Percentiles rank a stretch among this genome's conserved stretches.
phyloP scores from a whole-genome alignment of 306 rosid genomes.

The Acacia acuminata region DNA sequence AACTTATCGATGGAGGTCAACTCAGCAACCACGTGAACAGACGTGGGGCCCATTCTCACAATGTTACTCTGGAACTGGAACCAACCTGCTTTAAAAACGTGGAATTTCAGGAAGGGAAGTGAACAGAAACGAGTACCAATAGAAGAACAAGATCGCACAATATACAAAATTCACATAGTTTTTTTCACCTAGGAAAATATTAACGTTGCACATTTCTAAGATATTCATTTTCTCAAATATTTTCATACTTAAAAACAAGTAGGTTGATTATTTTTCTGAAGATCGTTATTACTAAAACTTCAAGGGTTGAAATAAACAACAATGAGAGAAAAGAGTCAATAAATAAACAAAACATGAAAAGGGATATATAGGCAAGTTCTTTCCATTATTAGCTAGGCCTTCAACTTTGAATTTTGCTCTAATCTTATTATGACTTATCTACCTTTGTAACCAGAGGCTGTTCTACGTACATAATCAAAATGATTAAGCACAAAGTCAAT shows the following conservation, averaged over 20 bases:
- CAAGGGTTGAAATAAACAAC: neutral
- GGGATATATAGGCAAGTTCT: neutral
- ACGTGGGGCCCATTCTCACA: neutral
- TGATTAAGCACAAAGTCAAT: slow-evolving; percentile 36
- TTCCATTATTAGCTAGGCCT: neutral
- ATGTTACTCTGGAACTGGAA: neutral
- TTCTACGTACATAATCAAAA: slow-evolving; percentile 27
- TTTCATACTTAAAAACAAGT: neutral
- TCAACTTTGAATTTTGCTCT: slow-evolving; percentile 3
- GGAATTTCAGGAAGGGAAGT: neutral
- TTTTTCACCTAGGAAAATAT: neutral
- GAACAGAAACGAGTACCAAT: neutral
- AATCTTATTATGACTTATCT: neutral
- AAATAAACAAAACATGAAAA: neutral
- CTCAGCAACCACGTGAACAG: neutral
- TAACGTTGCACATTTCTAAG: neutral
- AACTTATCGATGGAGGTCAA: neutral
- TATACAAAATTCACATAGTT: too few species aligned
- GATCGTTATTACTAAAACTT: neutral
- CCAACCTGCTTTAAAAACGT: neutral
- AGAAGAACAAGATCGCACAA: neutral
- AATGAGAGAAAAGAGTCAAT: neutral
- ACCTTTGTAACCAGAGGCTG: slow-evolving; percentile 7
- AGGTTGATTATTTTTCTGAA: neutral
- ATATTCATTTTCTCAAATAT: too few species aligned